Evolutionary conservation across 2,329 filamentous ascomycete genomes (phyloP), one percentile per base, ranked within the genome.

Genomic region (Sarocladiaceae sp.): DNA sequence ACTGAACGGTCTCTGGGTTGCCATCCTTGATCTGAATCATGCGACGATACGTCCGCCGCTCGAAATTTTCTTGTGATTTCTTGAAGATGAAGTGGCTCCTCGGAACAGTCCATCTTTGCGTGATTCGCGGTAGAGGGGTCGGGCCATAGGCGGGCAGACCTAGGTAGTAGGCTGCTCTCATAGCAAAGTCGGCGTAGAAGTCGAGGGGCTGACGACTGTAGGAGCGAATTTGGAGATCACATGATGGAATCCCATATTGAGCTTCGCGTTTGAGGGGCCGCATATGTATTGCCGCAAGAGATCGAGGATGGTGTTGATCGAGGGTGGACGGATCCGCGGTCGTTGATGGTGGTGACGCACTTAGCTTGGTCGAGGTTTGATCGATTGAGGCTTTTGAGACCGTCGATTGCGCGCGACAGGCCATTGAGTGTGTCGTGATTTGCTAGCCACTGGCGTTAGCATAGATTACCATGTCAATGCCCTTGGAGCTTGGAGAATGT

Each of bases 21-120:
- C 89, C 93, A 58, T 97, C 93, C 52, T 88, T 84, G 58, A 98
- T 93, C 66, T 95, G 89, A 43, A 98, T 89, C 56, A 96, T 64
- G 12, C 93, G 74, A 45, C 90, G 79, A 56, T 90, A 66, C 1
- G 93, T 98, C 48, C 93, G 83, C 45, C 93, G 78, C 70, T 97
- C 91, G 59, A 95, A 98, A 66, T 98, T 98, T 69, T 98, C 93
- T 66, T 98, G 90, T 29, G 81, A 84, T 69, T 98, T 98, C 70
- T 97, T 98, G 73, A 88, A 87, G 53, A 96, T 88, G 71, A 98
- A 98, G 63, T 87, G 85, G 58, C 80, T 80, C 57, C 81, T 79
- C 9, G 89, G 88, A 2, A 97, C 89, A 1, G 93, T 97, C 93
- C 93, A 98, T 56, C 90, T 80, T 70, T 98, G 88, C 13, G 79